Conservation (phyloP, 2,329 filamentous ascomycete species). For the Nigrospora oryzae region DNA sequence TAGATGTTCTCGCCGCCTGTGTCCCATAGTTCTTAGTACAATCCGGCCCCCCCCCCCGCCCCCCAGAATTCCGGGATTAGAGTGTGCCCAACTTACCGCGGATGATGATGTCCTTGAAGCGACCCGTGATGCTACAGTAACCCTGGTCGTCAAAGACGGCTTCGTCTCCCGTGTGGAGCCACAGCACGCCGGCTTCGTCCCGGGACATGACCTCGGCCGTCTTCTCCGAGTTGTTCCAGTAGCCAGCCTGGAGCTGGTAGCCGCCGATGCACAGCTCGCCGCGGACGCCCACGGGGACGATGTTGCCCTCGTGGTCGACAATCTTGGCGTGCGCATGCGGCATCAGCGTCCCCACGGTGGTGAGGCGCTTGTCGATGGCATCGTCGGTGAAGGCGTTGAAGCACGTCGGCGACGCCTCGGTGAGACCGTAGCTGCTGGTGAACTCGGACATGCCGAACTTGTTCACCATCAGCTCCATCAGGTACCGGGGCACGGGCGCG, state of each 20-base stretch:
- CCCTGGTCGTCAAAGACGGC: slow-evolving; percentile 59
- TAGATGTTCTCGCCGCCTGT: slow-evolving; percentile 65
- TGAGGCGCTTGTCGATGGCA: slow-evolving; percentile 55
- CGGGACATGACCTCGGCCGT: slow-evolving; percentile 53
- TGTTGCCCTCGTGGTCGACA: slow-evolving; percentile 56
- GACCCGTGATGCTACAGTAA: slow-evolving; percentile 65
- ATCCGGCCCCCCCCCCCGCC: too few species aligned
- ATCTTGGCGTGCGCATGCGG: slow-evolving; percentile 73
- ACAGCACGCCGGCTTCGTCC: slow-evolving; percentile 45
- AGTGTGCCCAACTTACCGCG: slow-evolving; percentile 41
- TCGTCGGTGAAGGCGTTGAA: slow-evolving; percentile 75
- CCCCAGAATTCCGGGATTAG: too few species aligned
- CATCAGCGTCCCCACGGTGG: slow-evolving; percentile 68
- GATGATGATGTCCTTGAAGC: slow-evolving; percentile 76
- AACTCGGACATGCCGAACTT: slow-evolving; percentile 71
- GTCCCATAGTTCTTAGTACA: slow-evolving; percentile 8
- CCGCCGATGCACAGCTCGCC: slow-evolving; percentile 74
- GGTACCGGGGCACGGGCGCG: slow-evolving; percentile 63
- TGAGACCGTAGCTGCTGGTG: slow-evolving; percentile 62
- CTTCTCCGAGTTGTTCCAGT: slow-evolving; percentile 66
- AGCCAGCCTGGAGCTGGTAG: slow-evolving; percentile 63
- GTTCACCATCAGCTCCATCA: slow-evolving; percentile 65
- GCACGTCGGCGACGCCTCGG: slow-evolving; percentile 71
- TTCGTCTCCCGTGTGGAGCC: slow-evolving; percentile 62
- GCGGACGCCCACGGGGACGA: slow-evolving; percentile 57